Evolutionary conservation across 108 stramenopile genomes (phyloP), one percentile per base, ranked within the genome.

Genomic region (Hondaea fermentalgiana): DNA sequence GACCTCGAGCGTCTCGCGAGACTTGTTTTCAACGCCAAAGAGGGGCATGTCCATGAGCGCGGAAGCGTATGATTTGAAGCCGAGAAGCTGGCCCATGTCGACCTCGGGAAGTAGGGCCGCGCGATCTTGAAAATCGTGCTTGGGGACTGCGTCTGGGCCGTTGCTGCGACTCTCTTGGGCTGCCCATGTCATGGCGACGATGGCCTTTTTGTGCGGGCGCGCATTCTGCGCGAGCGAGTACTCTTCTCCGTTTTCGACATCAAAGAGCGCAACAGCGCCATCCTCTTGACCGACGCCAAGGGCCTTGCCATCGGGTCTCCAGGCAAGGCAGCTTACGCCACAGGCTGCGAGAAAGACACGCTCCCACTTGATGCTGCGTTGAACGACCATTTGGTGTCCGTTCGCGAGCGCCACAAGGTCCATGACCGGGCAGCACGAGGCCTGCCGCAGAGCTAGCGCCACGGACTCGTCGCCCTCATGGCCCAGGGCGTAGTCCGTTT

Each of bases 31-130:
- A 8, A 83, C 76, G 51, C 76, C 76, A 35, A 83, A 83, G 17
- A 83, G 76, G 12, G 76, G 76, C 76, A 83, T 83, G 23, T 83
- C 76, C 76, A 83, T 83, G n/a, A 83, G 76, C 51, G 76, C 76
- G 25, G 76, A 83, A 0, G 76, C 76, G 51, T 53, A 53, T 16
- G 76, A 83, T 16, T 83, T 53, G 3, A 83, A 83, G 25, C 25
- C 76, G 1, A 19, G 49, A 55, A 45, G 49, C 49, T 69, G 64
- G 64, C 64, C 42, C 64, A 69, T 69, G 6, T 69, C 64, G 14
- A 69, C 64, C 64, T 69, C 64, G 25, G 64, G 64, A 0, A 69
- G 64, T 1, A 69, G 64, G 21, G 64, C 64, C 1, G 64, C 64
- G 14, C 64, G 8, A 23, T 69, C 64, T 1, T 17, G 10, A 42